Percentiles rank a stretch among this genome's conserved stretches.
phyloP scores from a whole-genome alignment of 345 rosid genomes.

The Populus nigra region DNA sequence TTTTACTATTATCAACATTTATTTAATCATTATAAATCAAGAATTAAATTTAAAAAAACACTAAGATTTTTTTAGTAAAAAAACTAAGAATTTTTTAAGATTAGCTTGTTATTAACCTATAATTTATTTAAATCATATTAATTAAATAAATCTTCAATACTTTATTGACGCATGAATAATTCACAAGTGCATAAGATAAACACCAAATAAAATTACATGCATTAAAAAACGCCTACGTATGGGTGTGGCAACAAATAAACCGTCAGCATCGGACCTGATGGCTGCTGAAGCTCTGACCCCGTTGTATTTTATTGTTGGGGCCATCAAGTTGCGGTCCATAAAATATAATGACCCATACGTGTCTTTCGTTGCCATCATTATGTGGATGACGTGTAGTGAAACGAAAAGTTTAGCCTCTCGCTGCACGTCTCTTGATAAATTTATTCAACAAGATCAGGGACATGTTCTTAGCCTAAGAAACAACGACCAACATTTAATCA shows the following conservation, averaged over 20 bases:
- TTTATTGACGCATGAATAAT: not conserved
- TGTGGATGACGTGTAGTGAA: not conserved
- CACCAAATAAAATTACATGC: not conserved
- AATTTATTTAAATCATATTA: too few species aligned
- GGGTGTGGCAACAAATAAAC: not conserved
- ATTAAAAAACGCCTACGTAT: not conserved
- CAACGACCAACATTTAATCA: constrained; percentile 8
- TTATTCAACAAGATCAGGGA: not conserved
- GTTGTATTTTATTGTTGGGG: not conserved
- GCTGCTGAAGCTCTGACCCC: not conserved
- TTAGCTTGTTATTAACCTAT: too few species aligned
- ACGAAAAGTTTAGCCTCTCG: constrained; percentile 2
- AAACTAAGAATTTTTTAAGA: too few species aligned
- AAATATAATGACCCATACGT: not conserved
- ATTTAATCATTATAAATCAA: too few species aligned
- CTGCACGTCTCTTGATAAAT: not conserved
- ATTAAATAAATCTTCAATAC: too few species aligned
- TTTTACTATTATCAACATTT: too few species aligned
- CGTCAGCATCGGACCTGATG: not conserved
- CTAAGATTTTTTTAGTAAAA: too few species aligned
- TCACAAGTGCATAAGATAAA: not conserved
- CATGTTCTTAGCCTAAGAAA: not conserved
- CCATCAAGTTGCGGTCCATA: constrained; percentile 1
- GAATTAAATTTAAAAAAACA: too few species aligned
- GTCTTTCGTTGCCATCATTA: not conserved